These are phyloP conservation scores for Sabuloglossum arenarium DNA, from an alignment of 495 filamentous ascomycete genomes.

Conservation along the genomic window DNA sequence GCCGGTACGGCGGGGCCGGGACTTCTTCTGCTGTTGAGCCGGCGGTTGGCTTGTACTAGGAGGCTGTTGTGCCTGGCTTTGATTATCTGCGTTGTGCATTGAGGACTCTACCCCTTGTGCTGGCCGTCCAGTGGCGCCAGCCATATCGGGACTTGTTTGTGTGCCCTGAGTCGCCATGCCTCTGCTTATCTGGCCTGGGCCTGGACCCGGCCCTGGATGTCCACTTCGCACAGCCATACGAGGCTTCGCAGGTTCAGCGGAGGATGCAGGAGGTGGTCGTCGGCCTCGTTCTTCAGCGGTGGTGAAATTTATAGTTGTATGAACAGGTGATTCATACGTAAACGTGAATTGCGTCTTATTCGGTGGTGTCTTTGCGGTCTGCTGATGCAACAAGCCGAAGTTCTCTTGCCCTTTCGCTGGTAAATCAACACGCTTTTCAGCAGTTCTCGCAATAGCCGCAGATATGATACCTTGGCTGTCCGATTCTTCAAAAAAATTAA, in stretches of 20 bases:
- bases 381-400: slow-evolving; percentile 53
- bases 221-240: slow-evolving; percentile 6
- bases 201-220: not conserved
- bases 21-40: slow-evolving; percentile 23
- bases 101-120: slow-evolving; percentile 13
- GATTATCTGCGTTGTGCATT: slow-evolving; percentile 16
- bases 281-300: slow-evolving; percentile 13
- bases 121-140: slow-evolving; percentile 10
- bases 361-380: slow-evolving; percentile 34
- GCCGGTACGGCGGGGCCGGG: slow-evolving; percentile 29
- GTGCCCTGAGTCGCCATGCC: slow-evolving; percentile 35
- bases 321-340: slow-evolving; percentile 59
- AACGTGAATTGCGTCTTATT: slow-evolving; percentile 80
- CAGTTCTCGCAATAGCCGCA: slow-evolving; percentile 73
- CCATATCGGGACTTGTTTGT: slow-evolving; percentile 36
- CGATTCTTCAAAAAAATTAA: slow-evolving; percentile 10
- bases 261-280: slow-evolving; percentile 9
- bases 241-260: slow-evolving; percentile 12
- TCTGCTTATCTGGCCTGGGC: slow-evolving; percentile 10
- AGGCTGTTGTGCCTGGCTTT: slow-evolving; percentile 7
- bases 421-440: slow-evolving; percentile 36
- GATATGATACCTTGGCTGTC: slow-evolving; percentile 62
- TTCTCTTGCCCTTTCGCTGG: slow-evolving; percentile 44
- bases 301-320: slow-evolving; percentile 37
- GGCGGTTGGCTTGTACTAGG: slow-evolving; percentile 4